Conservation (phyloP, 345 rosid species). For the Diplotaxis tenuifolia region DNA sequence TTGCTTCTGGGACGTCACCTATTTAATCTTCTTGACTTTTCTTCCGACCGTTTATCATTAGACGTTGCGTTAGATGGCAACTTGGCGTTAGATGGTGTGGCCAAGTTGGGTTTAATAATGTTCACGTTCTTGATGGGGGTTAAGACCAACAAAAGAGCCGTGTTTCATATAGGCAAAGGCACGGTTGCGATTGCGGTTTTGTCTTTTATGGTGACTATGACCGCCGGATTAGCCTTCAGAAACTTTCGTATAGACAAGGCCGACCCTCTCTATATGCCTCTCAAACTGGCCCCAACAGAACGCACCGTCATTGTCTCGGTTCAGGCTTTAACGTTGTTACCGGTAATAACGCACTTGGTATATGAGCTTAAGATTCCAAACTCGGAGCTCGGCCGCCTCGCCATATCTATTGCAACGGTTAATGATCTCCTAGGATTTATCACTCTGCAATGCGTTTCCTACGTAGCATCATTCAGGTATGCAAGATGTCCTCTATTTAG, state of each 20-base stretch:
- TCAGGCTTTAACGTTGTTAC: slow-evolving; percentile 33
- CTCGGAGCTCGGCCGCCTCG: slow-evolving; percentile 33
- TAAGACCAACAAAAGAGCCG: slow-evolving; percentile 41
- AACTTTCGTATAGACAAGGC: slow-evolving; percentile 4
- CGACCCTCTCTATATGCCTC: slow-evolving; percentile 36
- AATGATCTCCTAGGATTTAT: slow-evolving; percentile 30
- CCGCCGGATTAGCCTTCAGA: slow-evolving; percentile 7
- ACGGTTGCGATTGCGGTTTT: slow-evolving; percentile 25
- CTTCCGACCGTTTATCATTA: slow-evolving; percentile 20
- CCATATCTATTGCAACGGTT: slow-evolving; percentile 20
- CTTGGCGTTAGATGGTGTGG: slow-evolving; percentile 33
- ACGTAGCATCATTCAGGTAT: slow-evolving; percentile 28
- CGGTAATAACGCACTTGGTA: slow-evolving; percentile 31
- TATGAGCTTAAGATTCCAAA: slow-evolving; percentile 37
- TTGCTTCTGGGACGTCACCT: slow-evolving; percentile 25
- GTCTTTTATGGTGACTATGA: slow-evolving; percentile 29
- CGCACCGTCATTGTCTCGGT: slow-evolving; percentile 20
- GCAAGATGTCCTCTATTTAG: not conserved
- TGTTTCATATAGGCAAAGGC: slow-evolving; percentile 10
- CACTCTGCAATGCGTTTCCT: not conserved
- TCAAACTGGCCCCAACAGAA: slow-evolving; percentile 28
- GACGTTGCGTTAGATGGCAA: slow-evolving; percentile 17
- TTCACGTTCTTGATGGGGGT: slow-evolving; percentile 51
- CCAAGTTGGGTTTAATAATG: slow-evolving; percentile 38
- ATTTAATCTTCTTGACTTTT: slow-evolving; percentile 14